A percentile compares a stretch with the other conserved stretches of the same genome.
Conservation (phyloP, 352 stramenopile species). For the Phytophthora idaei region DNA sequence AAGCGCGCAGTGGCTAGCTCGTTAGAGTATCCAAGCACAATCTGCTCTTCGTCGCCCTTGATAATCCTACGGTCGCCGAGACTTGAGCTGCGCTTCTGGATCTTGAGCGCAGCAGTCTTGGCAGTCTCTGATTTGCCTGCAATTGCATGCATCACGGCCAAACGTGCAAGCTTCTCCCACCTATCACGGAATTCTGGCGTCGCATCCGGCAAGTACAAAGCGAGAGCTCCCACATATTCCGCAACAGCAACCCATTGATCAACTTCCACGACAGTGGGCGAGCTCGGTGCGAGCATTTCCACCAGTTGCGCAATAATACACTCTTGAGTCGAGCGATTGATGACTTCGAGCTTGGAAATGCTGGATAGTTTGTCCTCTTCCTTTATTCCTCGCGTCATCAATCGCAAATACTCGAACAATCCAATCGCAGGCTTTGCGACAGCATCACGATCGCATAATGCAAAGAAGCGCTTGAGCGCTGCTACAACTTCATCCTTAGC, state of each 20-base stretch:
- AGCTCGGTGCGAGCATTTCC: constrained; percentile 36
- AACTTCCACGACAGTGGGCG: constrained; percentile 43
- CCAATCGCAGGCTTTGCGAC: constrained; percentile 5
- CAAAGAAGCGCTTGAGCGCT: constrained; percentile 29
- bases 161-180: constrained; percentile 60
- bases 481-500: constrained; percentile 14
- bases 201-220: constrained; percentile 27
- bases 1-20: constrained; percentile 48
- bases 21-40: constrained; percentile 51
- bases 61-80: constrained; percentile 33
- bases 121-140: constrained; percentile 64
- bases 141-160: constrained; percentile 62
- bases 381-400: constrained; percentile 22
- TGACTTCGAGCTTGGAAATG: constrained; percentile 21
- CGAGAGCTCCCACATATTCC: constrained; percentile 46
- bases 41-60: constrained; percentile 42
- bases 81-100: constrained; percentile 55
- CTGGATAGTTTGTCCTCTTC: constrained; percentile 17
- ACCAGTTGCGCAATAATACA: constrained; percentile 39
- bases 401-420: constrained; percentile 37
- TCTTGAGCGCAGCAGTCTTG: constrained; percentile 48
- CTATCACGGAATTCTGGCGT: constrained; percentile 40
- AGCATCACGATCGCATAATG: constrained; percentile 22
- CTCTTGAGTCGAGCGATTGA: constrained; percentile 37
- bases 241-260: constrained; percentile 45